A percentile compares a stretch with the other conserved stretches of the same genome.
These are phyloP conservation scores for Silybum marianum DNA, from an alignment of 129 eudicot genomes.

Conservation along the genomic window DNA sequence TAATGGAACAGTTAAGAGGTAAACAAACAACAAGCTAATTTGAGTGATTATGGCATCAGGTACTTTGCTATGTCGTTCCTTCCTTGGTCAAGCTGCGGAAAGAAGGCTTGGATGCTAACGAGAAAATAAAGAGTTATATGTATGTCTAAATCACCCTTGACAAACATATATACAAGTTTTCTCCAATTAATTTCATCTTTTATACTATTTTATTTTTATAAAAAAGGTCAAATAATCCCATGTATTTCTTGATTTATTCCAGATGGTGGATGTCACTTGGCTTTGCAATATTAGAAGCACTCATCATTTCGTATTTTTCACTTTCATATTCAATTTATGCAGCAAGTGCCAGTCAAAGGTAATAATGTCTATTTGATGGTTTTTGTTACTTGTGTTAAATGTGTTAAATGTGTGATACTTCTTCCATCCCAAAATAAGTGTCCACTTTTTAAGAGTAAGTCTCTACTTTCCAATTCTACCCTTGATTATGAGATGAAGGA, in stretches of 20 bases:
- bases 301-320: slow-evolving; percentile 70
- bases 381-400: neutral
- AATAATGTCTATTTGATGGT: slow-evolving; percentile 3
- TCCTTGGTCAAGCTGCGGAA: slow-evolving; percentile 92
- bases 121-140: slow-evolving; percentile 98
- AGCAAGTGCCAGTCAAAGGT: slow-evolving; percentile 70
- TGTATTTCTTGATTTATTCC: slow-evolving; percentile 24
- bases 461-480: neutral
- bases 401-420: neutral
- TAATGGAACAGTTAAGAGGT: no score
- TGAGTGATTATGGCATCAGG: slow-evolving; percentile 46
- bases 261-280: slow-evolving; percentile 98
- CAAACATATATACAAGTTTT: slow-evolving; percentile 7
- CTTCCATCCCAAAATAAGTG: neutral
- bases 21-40: no score
- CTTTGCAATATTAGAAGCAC: slow-evolving; percentile 82
- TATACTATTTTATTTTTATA: slow-evolving; percentile 3
- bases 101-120: slow-evolving; percentile 97
- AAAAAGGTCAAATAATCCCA: slow-evolving; percentile 6
- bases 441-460: neutral
- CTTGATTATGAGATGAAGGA: neutral
- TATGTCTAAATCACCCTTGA: slow-evolving; percentile 54
- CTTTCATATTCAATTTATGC: slow-evolving; percentile 95
- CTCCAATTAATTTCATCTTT: slow-evolving; percentile 7
- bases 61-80: slow-evolving; percentile 81